Base-by-base conservation (phyloP, 2,329 filamentous ascomycete genomes). In the Gnomoniopsis sp. region DNA sequence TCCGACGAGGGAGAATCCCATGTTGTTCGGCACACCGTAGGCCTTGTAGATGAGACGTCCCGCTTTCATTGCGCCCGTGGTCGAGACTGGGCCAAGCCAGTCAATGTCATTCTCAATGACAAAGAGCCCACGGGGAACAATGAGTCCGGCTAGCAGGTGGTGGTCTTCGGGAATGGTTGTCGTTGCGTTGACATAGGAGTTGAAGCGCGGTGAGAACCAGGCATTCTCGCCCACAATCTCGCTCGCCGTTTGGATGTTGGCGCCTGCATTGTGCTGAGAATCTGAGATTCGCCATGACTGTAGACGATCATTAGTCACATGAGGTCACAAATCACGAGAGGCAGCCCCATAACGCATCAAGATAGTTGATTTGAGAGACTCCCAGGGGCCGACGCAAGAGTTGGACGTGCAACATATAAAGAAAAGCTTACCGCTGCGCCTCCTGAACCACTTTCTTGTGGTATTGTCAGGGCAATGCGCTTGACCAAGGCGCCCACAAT, bases 391-490 rank as follows among this genome's bases (percentile, higher is more conserved):
- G n/a, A n/a, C 15, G 14, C n/a, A 38, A 23, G n/a, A 19, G 14
- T 21, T 14, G 2, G 21, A 38, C 10, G 26, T 4, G 26, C 26
- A 8, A 30, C 8, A 8, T 22, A 19, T 21, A 19, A 17, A 21
- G 17, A n/a, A 23, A 19, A 47, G 19, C 57, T 48, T 43, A 59
- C 57, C 17, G 82, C 83, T 21, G 83, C 77, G 44, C 83, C 84
- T 55, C 84, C 84, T 0, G 83, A 80, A 21, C 84, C 84, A 7
- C 82, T 85, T 71, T 87, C 84, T 68, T 87, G 84, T 0, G 84
- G 83, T 38, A 88, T 76, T 15, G 82, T 85, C 36, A 88, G 76
- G 19, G 80, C 82, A 60, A 87, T 83, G 46, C 84, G 82, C 55
- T 75, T 68, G 60, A 84, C 82, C 22, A 87, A 74, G 2, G 84